phyloP scores from a whole-genome alignment of 2,329 filamentous ascomycete genomes.

The Aspergillus texensis region DNA sequence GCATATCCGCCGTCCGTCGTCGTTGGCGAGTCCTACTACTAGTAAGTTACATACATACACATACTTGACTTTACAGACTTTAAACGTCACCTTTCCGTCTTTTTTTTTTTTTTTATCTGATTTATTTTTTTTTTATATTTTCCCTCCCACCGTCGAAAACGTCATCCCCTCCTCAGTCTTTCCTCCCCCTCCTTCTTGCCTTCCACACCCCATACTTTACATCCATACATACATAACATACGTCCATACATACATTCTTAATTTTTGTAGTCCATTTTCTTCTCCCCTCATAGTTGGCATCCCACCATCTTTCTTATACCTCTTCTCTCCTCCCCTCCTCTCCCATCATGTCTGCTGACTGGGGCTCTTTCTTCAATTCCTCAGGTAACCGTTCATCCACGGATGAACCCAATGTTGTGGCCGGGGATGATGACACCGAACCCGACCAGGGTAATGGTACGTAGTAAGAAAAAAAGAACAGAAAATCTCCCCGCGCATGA shows the following conservation, averaged over 20 bases:
- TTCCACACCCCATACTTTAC: neutral
- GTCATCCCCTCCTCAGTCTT: neutral
- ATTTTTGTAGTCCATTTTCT: neutral
- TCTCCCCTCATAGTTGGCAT: neutral
- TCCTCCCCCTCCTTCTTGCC: neutral
- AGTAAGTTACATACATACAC: conserved; percentile 32
- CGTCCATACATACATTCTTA: neutral
- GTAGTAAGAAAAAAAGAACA: conserved; percentile 29
- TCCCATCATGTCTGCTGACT: conserved; percentile 31
- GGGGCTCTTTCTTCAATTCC: conserved; percentile 25
- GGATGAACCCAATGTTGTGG: conserved; percentile 53
- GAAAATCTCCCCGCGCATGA: neutral
- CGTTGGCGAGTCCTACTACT: conserved; percentile 25
- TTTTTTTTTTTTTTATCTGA: conserved; percentile 9
- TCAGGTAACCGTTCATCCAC: conserved; percentile 56
- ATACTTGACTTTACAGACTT: neutral
- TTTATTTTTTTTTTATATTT: neutral
- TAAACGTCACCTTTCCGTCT: neutral
- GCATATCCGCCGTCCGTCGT: conserved; percentile 42
- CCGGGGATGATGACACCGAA: conserved; percentile 76
- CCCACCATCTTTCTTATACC: neutral
- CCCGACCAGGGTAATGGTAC: conserved; percentile 91
- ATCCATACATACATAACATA: neutral
- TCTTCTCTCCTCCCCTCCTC: neutral
- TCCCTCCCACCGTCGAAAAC: neutral